Evolutionary conservation across 495 filamentous ascomycete species (phyloP).

Genomic region (Aspergillus campestris): DNA sequence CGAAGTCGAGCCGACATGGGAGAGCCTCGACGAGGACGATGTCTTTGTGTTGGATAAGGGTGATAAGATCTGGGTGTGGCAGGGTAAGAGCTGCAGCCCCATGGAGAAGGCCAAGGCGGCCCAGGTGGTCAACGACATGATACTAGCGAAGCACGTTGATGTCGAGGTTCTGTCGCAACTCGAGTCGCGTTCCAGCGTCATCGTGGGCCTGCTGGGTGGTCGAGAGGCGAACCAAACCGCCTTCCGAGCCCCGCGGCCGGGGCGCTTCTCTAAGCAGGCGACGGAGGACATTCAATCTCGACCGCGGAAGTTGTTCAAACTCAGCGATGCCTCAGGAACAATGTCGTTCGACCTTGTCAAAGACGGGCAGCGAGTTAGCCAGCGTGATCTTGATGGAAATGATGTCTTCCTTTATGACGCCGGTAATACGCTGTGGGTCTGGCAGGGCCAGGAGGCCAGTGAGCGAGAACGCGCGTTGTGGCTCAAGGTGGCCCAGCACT

Average conservation of each 20-base stretch:
- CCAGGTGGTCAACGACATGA: constrained; percentile 55
- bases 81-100: constrained; percentile 51
- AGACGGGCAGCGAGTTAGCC: constrained; percentile 31
- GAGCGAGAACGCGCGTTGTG: constrained; percentile 45
- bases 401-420: constrained; percentile 53
- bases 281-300: constrained; percentile 5
- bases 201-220: constrained; percentile 49
- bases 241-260: constrained; percentile 33
- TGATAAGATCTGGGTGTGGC: constrained; percentile 58
- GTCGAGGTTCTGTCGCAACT: constrained; percentile 53
- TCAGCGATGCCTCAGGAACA: constrained; percentile 46
- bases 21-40: constrained; percentile 51
- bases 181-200: constrained; percentile 41
- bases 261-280: constrained; percentile 16
- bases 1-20: constrained; percentile 53
- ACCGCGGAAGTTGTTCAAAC: constrained; percentile 41
- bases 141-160: constrained; percentile 49
- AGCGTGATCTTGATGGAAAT: constrained; percentile 40
- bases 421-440: constrained; percentile 49
- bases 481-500: constrained; percentile 48
- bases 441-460: constrained; percentile 49
- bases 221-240: constrained; percentile 24
- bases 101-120: constrained; percentile 60
- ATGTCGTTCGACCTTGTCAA: constrained; percentile 46
- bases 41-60: constrained; percentile 53